Base-by-base conservation (phyloP, 139 green algal genomes). In the Dunaliella sp. region DNA sequence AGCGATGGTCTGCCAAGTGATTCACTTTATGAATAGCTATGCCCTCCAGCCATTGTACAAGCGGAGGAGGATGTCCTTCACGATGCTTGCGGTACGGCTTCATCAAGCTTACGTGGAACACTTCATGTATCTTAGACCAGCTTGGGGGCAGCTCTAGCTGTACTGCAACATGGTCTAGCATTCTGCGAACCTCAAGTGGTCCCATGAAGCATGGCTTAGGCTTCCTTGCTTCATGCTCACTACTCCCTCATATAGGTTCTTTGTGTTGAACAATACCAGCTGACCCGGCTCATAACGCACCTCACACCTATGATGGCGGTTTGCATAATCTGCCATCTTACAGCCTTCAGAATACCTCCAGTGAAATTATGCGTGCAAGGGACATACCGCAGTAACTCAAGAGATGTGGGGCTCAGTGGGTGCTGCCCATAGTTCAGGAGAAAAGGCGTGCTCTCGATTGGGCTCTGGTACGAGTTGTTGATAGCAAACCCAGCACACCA, bases 401-500 rank as follows among this genome's bases (percentile, higher is more conserved):
- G 25, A 21, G 34, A 57, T 1, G 12, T 38, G 76, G 80, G 80
- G 1, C 3, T 84, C 32, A 31, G 28, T 28, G 80, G 80, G 38
- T 84, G 80, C 24, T 76, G 80, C 24, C 80, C 80, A 31, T 84
- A 77, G 30, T 77, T 34, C 2, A 80, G 1, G 21, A 80, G 58
- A 34, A 85, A 85, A 1, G 57, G 81, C n/a, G 81, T 85, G 58
- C 7, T 35, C 28, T 26, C 31, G 58, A 24, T 31, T 85, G 81
- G 36, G 24, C 0, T 78, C 77, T 16, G 86, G 24, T 75, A 58
- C 26, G 85, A 82, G 38, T 85, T 87, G 36, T 91, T 91, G 2
- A 91, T 86, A 12, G 74, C 81, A 78, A 83, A 86, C 73, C 83
- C 80, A 7, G 48, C 73, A n/a, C 48, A 73, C 24, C 77, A 58